A percentile compares a stretch with the other conserved stretches of the same genome.
Evolutionary conservation across 257 asterid genomes (phyloP).

Genomic region (Voacanga thouarsii): DNA sequence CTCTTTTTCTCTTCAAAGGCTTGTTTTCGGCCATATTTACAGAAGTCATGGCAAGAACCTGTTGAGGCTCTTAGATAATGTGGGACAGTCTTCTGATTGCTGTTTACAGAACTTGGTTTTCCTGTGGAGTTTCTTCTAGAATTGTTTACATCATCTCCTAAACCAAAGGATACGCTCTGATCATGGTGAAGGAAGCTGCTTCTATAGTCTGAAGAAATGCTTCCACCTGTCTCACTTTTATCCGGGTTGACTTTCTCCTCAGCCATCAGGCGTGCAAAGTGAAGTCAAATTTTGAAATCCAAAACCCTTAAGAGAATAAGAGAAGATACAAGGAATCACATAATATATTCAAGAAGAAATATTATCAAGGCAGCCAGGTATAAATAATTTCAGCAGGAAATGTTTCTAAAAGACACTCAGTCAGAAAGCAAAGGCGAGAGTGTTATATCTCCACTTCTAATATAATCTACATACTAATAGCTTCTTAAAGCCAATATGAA

Average conservation of each 20-base stretch:
- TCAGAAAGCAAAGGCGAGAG: not conserved
- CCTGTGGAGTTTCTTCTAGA: constrained; percentile 41
- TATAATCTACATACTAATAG: not conserved
- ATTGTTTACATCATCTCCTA: constrained; percentile 28
- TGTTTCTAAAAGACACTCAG: not conserved
- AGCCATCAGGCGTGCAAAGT: constrained; percentile 44
- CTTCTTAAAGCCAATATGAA: not conserved
- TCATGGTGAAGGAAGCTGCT: constrained; percentile 18
- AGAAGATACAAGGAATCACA: not conserved
- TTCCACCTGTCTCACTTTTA: constrained; percentile 25
- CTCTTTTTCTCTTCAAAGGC: constrained; percentile 42
- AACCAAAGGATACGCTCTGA: constrained; percentile 37
- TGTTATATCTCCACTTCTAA: not conserved
- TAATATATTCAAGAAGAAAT: not conserved
- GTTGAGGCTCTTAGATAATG: constrained; percentile 79
- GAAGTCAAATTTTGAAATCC: constrained; percentile 11
- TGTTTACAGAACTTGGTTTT: constrained; percentile 28
- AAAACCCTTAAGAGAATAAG: constrained; percentile 21
- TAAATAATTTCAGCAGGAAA: not conserved
- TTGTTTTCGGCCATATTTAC: constrained; percentile 65
- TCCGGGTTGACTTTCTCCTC: constrained; percentile 36
- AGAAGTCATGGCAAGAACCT: constrained; percentile 86
- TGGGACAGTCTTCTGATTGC: constrained; percentile 38
- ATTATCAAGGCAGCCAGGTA: not conserved
- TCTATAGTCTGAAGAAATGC: constrained; percentile 21